These are phyloP conservation scores for Tilletia caries DNA, from an alignment of 1,284 basidiomycete species.

Conservation along the genomic window DNA sequence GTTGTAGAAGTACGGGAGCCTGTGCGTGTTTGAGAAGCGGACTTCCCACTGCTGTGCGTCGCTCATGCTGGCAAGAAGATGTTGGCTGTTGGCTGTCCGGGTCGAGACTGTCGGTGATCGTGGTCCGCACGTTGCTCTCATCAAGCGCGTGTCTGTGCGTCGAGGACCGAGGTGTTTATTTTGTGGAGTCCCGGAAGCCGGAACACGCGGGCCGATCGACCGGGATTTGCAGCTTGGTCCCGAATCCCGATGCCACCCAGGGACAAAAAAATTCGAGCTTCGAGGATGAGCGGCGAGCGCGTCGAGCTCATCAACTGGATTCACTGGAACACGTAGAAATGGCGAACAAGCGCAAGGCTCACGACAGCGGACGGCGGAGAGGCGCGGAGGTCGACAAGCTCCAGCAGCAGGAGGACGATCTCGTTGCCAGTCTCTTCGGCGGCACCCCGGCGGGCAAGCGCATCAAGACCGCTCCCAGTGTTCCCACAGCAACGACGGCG, in stretches of 20 bases:
- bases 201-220: too few relatives aligned
- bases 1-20: slow-evolving; percentile 87
- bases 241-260: too few relatives aligned
- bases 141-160: too few relatives aligned
- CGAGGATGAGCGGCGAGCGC: too few relatives aligned
- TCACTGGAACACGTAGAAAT: background rate
- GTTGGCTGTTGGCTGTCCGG: background rate
- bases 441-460: background rate
- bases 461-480: background rate
- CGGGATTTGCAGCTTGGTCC: too few relatives aligned
- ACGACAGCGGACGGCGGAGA: background rate
- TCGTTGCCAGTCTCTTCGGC: slow-evolving; percentile 13
- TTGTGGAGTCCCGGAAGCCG: too few relatives aligned
- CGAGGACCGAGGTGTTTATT: too few relatives aligned
- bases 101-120: background rate
- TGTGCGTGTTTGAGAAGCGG: slow-evolving; percentile 70
- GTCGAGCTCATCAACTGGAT: too few relatives aligned
- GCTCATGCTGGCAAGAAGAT: background rate
- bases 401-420: slow-evolving; percentile 6
- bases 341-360: slow-evolving; percentile 3
- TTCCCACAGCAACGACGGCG: background rate
- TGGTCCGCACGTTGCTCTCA: background rate
- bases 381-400: background rate
- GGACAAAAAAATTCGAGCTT: too few relatives aligned
- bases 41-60: slow-evolving; percentile 43